phyloP scores from a whole-genome alignment of 345 rosid genomes.

The Punica granatum region DNA sequence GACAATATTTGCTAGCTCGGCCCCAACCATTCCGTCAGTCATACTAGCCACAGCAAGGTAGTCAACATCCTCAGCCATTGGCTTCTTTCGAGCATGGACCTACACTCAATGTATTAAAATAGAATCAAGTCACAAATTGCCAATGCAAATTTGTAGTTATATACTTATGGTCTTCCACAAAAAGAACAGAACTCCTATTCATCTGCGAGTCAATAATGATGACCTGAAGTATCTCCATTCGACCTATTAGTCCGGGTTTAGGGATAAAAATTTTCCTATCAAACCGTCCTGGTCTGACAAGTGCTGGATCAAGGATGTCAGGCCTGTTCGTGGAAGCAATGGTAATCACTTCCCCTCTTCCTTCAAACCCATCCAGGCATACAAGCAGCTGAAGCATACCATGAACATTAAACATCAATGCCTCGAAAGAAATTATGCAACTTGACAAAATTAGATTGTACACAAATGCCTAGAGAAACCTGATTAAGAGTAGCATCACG shows the following conservation, averaged over 20 bases:
- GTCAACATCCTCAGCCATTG: conserved; percentile 94
- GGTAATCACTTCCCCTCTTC: conserved; percentile 90
- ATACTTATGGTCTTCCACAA: background rate
- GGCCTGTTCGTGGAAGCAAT: conserved; percentile 96
- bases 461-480: conserved; percentile 29
- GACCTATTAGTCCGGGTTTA: conserved; percentile 85
- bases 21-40: conserved; percentile 98
- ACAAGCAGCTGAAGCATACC: conserved; percentile 65
- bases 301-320: conserved; percentile 93
- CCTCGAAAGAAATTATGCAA: background rate
- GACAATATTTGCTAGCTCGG: conserved; percentile 88
- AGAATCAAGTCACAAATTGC: background rate
- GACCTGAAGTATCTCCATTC: conserved; percentile 87
- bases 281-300: conserved; percentile 87
- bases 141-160: background rate
- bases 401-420: background rate
- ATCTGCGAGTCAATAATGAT: background rate
- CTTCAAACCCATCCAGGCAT: conserved; percentile 95
- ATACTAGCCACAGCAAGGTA: conserved; percentile 84
- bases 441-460: background rate
- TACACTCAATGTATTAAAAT: conserved; percentile 10
- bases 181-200: background rate
- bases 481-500: conserved; percentile 97
- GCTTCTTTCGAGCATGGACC: conserved; percentile 97
- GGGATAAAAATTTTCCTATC: conserved; percentile 80